A percentile compares a stretch with the other conserved stretches of the same genome.
phyloP scores from a whole-genome alignment of 176 grass and related monocot genomes.

The Metroxylon sagu region DNA sequence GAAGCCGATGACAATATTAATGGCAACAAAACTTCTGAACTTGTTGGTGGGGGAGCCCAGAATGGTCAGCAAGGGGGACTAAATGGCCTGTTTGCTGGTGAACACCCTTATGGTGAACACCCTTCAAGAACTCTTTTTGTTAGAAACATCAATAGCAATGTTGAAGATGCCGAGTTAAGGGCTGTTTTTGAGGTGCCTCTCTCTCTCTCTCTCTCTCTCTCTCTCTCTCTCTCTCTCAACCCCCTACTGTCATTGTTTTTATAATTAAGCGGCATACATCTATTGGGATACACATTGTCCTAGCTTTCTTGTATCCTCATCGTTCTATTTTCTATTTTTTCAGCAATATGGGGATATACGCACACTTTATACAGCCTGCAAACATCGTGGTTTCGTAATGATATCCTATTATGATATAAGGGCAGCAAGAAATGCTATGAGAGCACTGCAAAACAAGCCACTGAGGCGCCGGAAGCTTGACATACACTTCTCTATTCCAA shows the following conservation, averaged over 20 bases:
- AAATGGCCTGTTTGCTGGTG: conserved; percentile 28
- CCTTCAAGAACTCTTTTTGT: conserved; percentile 54
- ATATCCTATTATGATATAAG: conserved; percentile 68
- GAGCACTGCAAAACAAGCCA: conserved; percentile 42
- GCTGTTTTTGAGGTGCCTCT: conserved; percentile 39
- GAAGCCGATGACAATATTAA: conserved; percentile 42
- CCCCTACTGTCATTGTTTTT: no score
- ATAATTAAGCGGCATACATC: no score
- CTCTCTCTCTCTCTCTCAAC: background rate
- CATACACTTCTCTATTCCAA: conserved; percentile 52
- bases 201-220: conserved; percentile 8
- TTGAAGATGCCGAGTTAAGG: conserved; percentile 46
- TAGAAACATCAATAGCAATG: conserved; percentile 42
- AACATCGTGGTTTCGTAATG: conserved; percentile 44
- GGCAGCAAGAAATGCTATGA: conserved; percentile 41
- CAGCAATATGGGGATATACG: conserved; percentile 68
- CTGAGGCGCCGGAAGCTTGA: conserved; percentile 41
- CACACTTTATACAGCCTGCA: conserved; percentile 43
- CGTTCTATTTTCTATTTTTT: conserved; percentile 7
- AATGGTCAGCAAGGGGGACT: conserved; percentile 21
- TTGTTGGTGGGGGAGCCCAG: background rate
- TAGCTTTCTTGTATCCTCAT: conserved; percentile 9
- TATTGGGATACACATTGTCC: background rate
- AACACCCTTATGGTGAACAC: conserved; percentile 29
- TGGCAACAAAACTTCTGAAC: conserved; percentile 12